phyloP scores from a whole-genome alignment of 2,329 filamentous ascomycete genomes.

The Alternaria arborescens region DNA sequence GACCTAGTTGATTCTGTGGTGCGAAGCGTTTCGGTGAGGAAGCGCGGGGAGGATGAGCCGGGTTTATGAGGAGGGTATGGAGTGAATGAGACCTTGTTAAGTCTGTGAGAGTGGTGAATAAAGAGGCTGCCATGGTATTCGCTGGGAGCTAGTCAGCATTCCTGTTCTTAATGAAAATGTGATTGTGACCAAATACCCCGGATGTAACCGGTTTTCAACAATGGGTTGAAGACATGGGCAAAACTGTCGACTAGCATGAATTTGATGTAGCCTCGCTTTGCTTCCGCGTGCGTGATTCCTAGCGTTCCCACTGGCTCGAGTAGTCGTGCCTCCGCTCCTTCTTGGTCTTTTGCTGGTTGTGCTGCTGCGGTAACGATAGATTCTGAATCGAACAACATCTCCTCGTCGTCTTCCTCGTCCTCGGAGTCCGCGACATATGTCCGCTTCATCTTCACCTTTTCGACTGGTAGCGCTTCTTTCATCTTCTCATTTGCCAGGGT shows the following conservation, averaged over 20 bases:
- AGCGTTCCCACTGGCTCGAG: not conserved
- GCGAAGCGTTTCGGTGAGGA: slow-evolving; percentile 6
- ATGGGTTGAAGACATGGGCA: slow-evolving; percentile 47
- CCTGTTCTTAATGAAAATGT: slow-evolving; percentile 22
- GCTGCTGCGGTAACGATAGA: not conserved
- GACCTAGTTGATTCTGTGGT: not conserved
- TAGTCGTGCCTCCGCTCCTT: not conserved
- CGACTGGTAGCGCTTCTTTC: not conserved
- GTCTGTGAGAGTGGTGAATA: slow-evolving; percentile 53
- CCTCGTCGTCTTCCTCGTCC: slow-evolving; percentile 48
- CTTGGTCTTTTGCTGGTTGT: not conserved
- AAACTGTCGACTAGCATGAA: slow-evolving; percentile 55
- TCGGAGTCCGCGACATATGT: slow-evolving; percentile 47
- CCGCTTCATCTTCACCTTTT: slow-evolving; percentile 19
- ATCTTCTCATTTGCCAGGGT: slow-evolving; percentile 29
- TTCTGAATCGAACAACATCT: slow-evolving; percentile 50
- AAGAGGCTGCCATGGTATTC: slow-evolving; percentile 52
- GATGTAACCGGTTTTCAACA: slow-evolving; percentile 50
- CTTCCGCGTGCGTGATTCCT: not conserved
- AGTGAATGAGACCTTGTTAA: slow-evolving; percentile 51
- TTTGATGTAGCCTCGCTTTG: not conserved
- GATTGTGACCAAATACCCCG: slow-evolving; percentile 42
- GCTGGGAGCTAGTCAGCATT: slow-evolving; percentile 30
- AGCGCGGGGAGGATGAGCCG: slow-evolving; percentile 26
- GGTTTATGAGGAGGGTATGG: slow-evolving; percentile 54